Evolutionary conservation across 2,329 filamentous ascomycete species (phyloP).

Genomic region (Paraconiothyrium brasiliense): DNA sequence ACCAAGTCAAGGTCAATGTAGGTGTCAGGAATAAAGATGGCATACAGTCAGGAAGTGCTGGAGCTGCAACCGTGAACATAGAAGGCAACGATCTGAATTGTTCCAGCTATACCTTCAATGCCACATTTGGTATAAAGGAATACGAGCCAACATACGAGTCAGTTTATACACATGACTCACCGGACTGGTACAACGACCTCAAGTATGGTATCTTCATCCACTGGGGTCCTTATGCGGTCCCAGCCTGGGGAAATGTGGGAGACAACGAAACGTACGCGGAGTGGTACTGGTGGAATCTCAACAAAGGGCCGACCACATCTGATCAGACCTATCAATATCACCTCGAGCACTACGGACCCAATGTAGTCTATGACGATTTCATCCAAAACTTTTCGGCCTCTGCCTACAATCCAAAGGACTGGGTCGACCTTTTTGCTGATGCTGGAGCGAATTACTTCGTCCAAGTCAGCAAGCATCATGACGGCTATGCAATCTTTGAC

Average conservation of each 20-base stretch:
- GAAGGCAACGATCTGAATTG: not conserved
- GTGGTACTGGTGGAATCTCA: constrained; percentile 60
- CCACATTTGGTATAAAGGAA: constrained; percentile 21
- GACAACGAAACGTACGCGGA: constrained; percentile 54
- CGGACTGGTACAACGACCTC: constrained; percentile 62
- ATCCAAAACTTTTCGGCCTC: constrained; percentile 63
- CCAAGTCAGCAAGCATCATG: constrained; percentile 56
- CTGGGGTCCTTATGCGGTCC: constrained; percentile 66
- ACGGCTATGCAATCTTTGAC: constrained; percentile 59
- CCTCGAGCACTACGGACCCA: constrained; percentile 60
- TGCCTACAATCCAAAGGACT: constrained; percentile 61
- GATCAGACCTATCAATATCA: constrained; percentile 60
- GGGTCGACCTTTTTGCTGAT: constrained; percentile 64
- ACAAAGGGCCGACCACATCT: constrained; percentile 51
- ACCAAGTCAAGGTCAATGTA: constrained; percentile 24
- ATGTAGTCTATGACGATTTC: constrained; percentile 65
- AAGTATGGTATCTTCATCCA: constrained; percentile 71
- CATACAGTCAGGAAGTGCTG: constrained; percentile 11
- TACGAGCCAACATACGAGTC: constrained; percentile 23
- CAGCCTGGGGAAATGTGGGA: constrained; percentile 62
- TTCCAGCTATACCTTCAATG: constrained; percentile 19
- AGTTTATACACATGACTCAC: constrained; percentile 25
- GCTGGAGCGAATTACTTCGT: constrained; percentile 61
- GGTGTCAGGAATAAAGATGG: constrained; percentile 17
- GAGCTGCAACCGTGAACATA: constrained; percentile 18